These are phyloP conservation scores for Sisymbrium irio DNA, from an alignment of 345 rosid species.

Conservation along the genomic window DNA sequence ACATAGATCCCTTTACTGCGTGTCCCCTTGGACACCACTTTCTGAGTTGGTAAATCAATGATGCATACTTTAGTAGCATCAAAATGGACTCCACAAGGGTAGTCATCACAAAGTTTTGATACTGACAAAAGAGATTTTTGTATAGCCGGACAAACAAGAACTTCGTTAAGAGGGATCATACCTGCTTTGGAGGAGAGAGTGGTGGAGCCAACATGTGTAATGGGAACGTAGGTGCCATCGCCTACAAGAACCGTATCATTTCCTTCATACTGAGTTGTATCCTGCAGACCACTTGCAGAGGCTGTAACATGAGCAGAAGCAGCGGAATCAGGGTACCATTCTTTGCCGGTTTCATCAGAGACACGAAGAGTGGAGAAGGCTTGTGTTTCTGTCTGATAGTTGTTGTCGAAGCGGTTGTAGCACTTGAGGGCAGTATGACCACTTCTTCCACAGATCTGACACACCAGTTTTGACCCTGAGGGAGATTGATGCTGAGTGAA, in stretches of 20 bases:
- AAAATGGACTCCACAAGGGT: not conserved
- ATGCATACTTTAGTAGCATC: not conserved
- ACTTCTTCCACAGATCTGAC: too few relatives aligned
- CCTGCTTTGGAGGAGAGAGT: not conserved
- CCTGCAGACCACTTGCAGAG: not conserved
- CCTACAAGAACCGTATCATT: not conserved
- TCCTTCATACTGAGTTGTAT: not conserved
- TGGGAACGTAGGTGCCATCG: not conserved
- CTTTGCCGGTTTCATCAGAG: not conserved
- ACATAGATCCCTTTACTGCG: not conserved
- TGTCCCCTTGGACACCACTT: not conserved
- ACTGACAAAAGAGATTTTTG: not conserved
- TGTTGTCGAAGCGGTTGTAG: not conserved
- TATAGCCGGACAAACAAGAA: not conserved
- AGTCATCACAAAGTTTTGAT: not conserved
- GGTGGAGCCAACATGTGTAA: not conserved
- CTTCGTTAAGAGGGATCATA: not conserved
- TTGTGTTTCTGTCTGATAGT: not conserved
- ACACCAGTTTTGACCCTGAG: not conserved
- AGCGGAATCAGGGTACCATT: not conserved
- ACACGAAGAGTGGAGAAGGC: not conserved
- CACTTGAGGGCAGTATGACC: not conserved
- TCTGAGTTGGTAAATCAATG: not conserved
- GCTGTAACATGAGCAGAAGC: not conserved
- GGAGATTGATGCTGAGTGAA: not conserved